Conservation (phyloP, 371 early-diverging fungal genomes). For the Mortierella sp. region DNA sequence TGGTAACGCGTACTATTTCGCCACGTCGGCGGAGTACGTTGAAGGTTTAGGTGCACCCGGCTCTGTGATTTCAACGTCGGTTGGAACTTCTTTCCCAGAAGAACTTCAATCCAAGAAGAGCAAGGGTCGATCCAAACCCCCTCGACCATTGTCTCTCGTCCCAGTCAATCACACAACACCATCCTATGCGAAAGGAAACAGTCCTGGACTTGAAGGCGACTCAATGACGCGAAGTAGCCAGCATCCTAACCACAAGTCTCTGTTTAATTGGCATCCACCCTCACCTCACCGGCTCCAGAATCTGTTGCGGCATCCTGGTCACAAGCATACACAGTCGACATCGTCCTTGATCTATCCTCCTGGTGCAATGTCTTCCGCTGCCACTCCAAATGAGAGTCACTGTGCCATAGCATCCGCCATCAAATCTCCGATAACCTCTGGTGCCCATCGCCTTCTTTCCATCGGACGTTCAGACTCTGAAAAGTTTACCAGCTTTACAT, state of each 20-base stretch:
- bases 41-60: slow-evolving; percentile 36
- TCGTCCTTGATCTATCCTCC: slow-evolving; percentile 24
- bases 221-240: neutral
- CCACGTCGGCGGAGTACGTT: slow-evolving; percentile 42
- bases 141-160: slow-evolving; percentile 4
- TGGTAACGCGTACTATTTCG: slow-evolving; percentile 35
- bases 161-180: neutral
- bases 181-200: neutral
- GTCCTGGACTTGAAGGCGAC: slow-evolving; percentile 10
- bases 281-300: slow-evolving; percentile 23
- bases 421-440: slow-evolving; percentile 4
- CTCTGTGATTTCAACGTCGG: slow-evolving; percentile 47
- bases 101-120: slow-evolving; percentile 28
- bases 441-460: slow-evolving; percentile 1
- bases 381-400: neutral
- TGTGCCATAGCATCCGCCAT: neutral
- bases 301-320: slow-evolving; percentile 37
- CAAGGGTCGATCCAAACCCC: slow-evolving; percentile 9
- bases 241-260: neutral
- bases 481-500: slow-evolving; percentile 26
- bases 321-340: slow-evolving; percentile 36
- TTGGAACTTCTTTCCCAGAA: slow-evolving; percentile 39
- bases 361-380: neutral
- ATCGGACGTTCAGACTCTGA: slow-evolving; percentile 20
- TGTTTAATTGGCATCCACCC: slow-evolving; percentile 20